Base-by-base conservation (phyloP, 2,329 filamentous ascomycete genomes). In the Phaeosphaeriaceae sp. region DNA sequence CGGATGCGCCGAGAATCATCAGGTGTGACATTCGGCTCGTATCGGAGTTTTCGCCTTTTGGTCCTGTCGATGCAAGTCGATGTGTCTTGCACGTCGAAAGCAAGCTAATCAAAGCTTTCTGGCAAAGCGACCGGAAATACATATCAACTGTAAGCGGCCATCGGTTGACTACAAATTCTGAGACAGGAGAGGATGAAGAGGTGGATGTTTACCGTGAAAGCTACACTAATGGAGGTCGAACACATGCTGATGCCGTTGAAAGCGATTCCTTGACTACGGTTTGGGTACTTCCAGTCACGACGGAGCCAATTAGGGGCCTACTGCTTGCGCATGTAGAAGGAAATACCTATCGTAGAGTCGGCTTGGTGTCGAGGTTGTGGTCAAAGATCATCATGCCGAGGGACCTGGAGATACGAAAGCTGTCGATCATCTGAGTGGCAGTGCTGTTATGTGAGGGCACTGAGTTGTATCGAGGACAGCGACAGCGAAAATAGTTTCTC, bases 301-400 rank as follows among this genome's bases (percentile, higher is more conserved):
- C 43, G 17, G 13, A 49, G 6, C 53, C 61, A 19, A 46, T 43
- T 11, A 52, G 61, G 15, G 61, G 58, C 7, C 46, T 63, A 22
- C n/a, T 63, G 17, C 50, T 63, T 19, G 50, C 32, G 13, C 52
- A 44, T 13, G 32, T 56, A 3, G 49, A 24, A 15, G 52, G 26
- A 17, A 28, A 56, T 22, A 53, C 15, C n/a, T 60, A 54, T 40
- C 49, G 54, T 15, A 54, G 61, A 30, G 61, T 63, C 6, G 58
- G 61, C n/a, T 26, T 60, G 19, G 59, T 60, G 30, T 55, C 40
- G 22, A 51, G 54, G 10, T 21, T 63, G 4, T 60, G 55, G 60
- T 22, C 13, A 11, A 21, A 30, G 19, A 3, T 21, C n/a, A n/a
- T 3, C 35, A 40, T 40, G 15, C 35, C 35, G 13, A 40, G 35